Evolutionary conservation across 352 stramenopile species (phyloP).

Genomic region (Plasmopara halstedii): DNA sequence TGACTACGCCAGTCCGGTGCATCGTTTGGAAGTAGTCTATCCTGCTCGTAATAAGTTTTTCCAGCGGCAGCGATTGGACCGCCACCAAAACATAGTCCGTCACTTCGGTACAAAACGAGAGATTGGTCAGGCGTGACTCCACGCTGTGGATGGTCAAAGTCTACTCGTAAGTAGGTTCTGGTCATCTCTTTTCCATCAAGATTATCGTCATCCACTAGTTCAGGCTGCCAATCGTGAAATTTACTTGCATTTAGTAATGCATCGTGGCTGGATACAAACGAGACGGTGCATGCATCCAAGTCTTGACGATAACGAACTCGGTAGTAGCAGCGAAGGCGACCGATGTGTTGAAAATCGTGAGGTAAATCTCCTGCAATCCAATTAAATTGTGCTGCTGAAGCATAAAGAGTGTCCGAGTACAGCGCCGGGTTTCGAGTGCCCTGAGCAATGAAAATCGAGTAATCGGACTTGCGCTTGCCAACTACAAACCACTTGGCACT

Average conservation of each 20-base stretch:
- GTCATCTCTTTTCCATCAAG: background rate
- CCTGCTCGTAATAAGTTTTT: slow-evolving; percentile 59
- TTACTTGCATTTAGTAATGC: slow-evolving; percentile 26
- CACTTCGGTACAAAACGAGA: slow-evolving; percentile 76
- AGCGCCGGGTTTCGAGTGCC: slow-evolving; percentile 88
- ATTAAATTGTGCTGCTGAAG: slow-evolving; percentile 75
- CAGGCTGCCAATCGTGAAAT: slow-evolving; percentile 43
- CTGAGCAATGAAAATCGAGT: slow-evolving; percentile 81
- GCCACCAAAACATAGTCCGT: slow-evolving; percentile 76
- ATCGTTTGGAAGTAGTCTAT: slow-evolving; percentile 33
- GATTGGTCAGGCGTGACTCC: slow-evolving; percentile 80
- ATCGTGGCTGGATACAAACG: slow-evolving; percentile 38
- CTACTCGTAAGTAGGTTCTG: slow-evolving; percentile 44
- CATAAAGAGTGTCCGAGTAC: slow-evolving; percentile 82
- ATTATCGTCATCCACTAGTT: slow-evolving; percentile 4
- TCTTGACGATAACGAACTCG: slow-evolving; percentile 77
- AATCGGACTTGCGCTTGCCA: slow-evolving; percentile 59
- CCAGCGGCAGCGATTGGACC: slow-evolving; percentile 58
- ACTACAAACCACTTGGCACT: slow-evolving; percentile 88
- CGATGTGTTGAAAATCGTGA: slow-evolving; percentile 28
- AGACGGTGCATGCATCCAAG: slow-evolving; percentile 52
- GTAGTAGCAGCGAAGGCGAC: slow-evolving; percentile 59
- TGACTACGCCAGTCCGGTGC: slow-evolving; percentile 49
- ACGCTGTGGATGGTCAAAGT: slow-evolving; percentile 77
- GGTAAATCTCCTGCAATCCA: slow-evolving; percentile 77